Conservation (phyloP, 306 rosid genomes). For the Vicia sativa region DNA sequence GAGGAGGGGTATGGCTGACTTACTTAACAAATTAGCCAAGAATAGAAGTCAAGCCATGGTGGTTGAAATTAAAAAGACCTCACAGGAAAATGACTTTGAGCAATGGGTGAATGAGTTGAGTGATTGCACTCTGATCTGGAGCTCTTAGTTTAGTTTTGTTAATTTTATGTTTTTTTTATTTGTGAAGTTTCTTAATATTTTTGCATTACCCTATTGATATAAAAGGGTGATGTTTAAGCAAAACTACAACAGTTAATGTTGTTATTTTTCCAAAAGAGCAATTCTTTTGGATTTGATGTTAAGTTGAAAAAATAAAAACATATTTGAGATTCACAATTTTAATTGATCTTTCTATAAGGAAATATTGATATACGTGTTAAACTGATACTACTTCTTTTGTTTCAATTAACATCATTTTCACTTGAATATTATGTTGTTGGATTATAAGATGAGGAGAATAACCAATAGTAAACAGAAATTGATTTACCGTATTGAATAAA, state of each 20-base stretch:
- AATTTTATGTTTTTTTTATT: not conserved
- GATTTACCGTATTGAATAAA: no score
- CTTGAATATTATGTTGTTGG: no score
- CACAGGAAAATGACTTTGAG: not conserved
- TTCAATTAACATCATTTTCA: no score
- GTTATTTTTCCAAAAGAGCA: not conserved
- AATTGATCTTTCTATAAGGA: not conserved
- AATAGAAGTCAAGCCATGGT: not conserved
- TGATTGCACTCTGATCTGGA: constrained; percentile 12
- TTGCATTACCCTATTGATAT: constrained; percentile 30
- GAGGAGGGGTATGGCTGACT: no score
- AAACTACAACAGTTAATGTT: not conserved
- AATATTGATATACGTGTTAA: no score
- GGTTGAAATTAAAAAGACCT: not conserved
- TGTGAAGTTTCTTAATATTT: constrained; percentile 19
- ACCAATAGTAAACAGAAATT: no score
- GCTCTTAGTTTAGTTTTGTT: not conserved
- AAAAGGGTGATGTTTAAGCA: constrained; percentile 20
- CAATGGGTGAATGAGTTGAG: constrained; percentile 29
- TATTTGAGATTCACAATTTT: not conserved
- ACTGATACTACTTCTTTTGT: no score
- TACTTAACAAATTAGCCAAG: no score
- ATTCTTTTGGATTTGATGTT: constrained; percentile 3
- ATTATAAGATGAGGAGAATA: no score
- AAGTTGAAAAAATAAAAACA: not conserved